Conservation (phyloP, 495 filamentous ascomycete species). For the Aspergillus ostianus region DNA sequence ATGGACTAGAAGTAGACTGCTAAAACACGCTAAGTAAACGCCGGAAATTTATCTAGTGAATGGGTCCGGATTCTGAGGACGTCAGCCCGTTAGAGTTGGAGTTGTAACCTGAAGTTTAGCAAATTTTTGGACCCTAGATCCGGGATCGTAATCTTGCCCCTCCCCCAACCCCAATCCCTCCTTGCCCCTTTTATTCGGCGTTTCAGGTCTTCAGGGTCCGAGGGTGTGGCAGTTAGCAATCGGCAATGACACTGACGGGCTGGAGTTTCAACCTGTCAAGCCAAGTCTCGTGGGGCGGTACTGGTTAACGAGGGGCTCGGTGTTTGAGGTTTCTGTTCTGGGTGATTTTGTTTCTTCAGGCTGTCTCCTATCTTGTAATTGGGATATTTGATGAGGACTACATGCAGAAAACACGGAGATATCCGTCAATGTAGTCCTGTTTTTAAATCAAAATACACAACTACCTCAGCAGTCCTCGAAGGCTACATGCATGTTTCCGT, state of each 20-base stretch:
- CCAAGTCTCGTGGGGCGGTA: neutral
- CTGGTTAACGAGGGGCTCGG: neutral
- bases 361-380: too few species aligned
- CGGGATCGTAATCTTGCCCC: neutral
- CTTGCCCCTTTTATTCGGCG: neutral
- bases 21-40: neutral
- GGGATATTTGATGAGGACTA: too few species aligned
- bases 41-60: neutral
- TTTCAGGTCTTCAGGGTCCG: neutral
- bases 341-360: too few species aligned
- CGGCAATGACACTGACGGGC: neutral
- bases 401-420: too few species aligned
- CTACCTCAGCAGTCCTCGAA: too few species aligned
- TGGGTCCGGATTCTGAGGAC: neutral
- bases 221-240: neutral
- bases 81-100: neutral
- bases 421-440: too few species aligned
- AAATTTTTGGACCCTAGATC: neutral
- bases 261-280: too few species aligned
- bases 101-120: too few species aligned
- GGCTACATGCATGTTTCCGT: too few species aligned
- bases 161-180: neutral
- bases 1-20: neutral
- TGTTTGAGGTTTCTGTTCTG: neutral
- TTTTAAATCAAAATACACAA: too few species aligned